Conservation (phyloP, 2,329 filamentous ascomycete genomes). For the Incumbomyces lentus region DNA sequence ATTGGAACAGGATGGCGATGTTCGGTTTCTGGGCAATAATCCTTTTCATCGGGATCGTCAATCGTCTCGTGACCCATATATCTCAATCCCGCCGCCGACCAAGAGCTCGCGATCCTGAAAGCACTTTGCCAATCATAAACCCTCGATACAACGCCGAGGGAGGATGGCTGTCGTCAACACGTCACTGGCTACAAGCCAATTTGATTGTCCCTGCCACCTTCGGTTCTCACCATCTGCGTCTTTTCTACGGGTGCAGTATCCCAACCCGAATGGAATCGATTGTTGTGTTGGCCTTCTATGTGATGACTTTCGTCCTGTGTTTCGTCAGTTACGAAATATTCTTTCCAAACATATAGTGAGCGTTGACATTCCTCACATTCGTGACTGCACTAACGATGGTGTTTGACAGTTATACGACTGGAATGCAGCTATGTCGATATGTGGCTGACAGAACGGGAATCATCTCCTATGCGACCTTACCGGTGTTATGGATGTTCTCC, state of each 20-base stretch:
- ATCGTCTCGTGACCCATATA: slow-evolving; percentile 23
- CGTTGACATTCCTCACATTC: not conserved
- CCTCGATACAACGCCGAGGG: slow-evolving; percentile 4
- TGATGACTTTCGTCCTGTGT: slow-evolving; percentile 35
- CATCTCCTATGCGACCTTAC: slow-evolving; percentile 53
- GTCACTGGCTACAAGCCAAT: slow-evolving; percentile 29
- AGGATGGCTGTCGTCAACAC: slow-evolving; percentile 5
- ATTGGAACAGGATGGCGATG: slow-evolving; percentile 21
- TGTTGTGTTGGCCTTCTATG: slow-evolving; percentile 35
- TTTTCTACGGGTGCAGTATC: slow-evolving; percentile 35
- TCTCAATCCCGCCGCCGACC: slow-evolving; percentile 9
- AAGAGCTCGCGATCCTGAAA: slow-evolving; percentile 12
- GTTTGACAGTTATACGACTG: slow-evolving; percentile 11
- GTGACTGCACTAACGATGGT: not conserved
- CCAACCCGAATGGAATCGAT: slow-evolving; percentile 40
- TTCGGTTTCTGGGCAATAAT: slow-evolving; percentile 33
- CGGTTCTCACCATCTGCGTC: slow-evolving; percentile 31
- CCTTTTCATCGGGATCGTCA: slow-evolving; percentile 26
- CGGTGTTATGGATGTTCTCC: slow-evolving; percentile 56
- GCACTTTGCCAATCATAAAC: not conserved
- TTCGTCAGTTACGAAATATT: slow-evolving; percentile 37
- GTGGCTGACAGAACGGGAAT: slow-evolving; percentile 55
- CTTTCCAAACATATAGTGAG: slow-evolving; percentile 39
- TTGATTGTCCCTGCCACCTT: slow-evolving; percentile 36
- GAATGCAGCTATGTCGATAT: slow-evolving; percentile 37